Conservation (phyloP, 306 rosid genomes). For the Pachyrhizus erosus region DNA sequence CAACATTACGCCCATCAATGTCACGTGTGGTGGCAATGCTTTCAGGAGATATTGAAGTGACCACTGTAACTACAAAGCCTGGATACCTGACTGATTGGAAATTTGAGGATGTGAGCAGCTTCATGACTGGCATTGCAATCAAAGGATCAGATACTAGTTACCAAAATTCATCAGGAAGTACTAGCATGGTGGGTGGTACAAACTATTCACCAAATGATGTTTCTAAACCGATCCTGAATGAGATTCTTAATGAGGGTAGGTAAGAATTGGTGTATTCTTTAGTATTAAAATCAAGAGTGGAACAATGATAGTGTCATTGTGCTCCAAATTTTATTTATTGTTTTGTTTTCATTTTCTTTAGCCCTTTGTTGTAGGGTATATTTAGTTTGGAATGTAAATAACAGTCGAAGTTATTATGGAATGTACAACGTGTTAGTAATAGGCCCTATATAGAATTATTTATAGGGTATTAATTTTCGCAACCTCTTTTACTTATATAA, state of each 20-base stretch:
- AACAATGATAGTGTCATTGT: background rate
- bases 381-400: background rate
- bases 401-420: background rate
- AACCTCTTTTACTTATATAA: background rate
- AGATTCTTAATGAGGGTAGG: slow-evolving; percentile 44
- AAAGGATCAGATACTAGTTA: slow-evolving; percentile 44
- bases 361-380: background rate
- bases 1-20: slow-evolving; percentile 67
- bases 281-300: background rate
- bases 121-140: slow-evolving; percentile 29
- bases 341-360: background rate
- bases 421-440: background rate
- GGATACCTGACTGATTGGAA: slow-evolving; percentile 76
- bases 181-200: slow-evolving; percentile 45
- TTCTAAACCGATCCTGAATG: slow-evolving; percentile 43
- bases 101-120: slow-evolving; percentile 54
- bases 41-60: slow-evolving; percentile 68
- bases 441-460: background rate
- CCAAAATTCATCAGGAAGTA: slow-evolving; percentile 43
- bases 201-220: slow-evolving; percentile 31
- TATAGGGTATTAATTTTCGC: background rate
- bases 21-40: slow-evolving; percentile 82
- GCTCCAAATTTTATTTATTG: background rate
- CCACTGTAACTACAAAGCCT: slow-evolving; percentile 58
- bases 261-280: slow-evolving; percentile 29